A percentile compares a stretch with the other conserved stretches of the same genome.
phyloP scores from a whole-genome alignment of 208 protist species.

The Trypanosomatidae sp. region DNA sequence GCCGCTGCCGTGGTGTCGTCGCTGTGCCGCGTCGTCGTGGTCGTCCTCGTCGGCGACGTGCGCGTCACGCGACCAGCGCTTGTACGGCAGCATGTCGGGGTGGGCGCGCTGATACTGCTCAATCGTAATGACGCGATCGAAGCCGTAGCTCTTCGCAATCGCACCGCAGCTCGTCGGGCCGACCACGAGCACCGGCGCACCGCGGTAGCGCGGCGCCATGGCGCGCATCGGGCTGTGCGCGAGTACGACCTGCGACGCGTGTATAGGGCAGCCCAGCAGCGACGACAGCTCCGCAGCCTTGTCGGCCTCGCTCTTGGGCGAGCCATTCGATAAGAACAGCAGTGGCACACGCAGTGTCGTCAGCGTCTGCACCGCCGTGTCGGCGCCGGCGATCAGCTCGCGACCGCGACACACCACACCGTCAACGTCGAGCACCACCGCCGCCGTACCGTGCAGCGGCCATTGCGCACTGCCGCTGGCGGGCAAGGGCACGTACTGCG shows the following conservation, averaged over 20 bases:
- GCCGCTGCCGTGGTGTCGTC: too few relatives aligned
- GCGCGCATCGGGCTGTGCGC: conserved; percentile 74
- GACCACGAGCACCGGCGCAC: conserved; percentile 47
- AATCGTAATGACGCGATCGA: conserved; percentile 47
- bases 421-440: conserved; percentile 77
- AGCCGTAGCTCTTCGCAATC: conserved; percentile 58
- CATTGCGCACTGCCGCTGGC: conserved; percentile 8
- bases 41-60: too few relatives aligned
- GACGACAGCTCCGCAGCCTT: conserved; percentile 61
- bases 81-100: conserved; percentile 62
- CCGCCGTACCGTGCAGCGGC: conserved; percentile 67
- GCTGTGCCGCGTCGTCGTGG: too few relatives aligned
- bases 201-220: conserved; percentile 26
- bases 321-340: conserved; percentile 79
- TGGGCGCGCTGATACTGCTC: conserved; percentile 60
- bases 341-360: conserved; percentile 58
- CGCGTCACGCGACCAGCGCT: conserved; percentile 31
- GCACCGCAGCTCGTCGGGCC: conserved; percentile 23
- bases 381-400: conserved; percentile 53
- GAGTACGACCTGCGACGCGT: conserved; percentile 40
- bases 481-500: conserved; percentile 13
- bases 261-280: conserved; percentile 39
- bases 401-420: conserved; percentile 58
- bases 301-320: conserved; percentile 33
- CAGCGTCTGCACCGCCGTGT: conserved; percentile 46